Percentiles rank a stretch among this genome's conserved stretches.
phyloP scores from a whole-genome alignment of 768 basidiomycete genomes.

The Tephrocybe sp. region DNA sequence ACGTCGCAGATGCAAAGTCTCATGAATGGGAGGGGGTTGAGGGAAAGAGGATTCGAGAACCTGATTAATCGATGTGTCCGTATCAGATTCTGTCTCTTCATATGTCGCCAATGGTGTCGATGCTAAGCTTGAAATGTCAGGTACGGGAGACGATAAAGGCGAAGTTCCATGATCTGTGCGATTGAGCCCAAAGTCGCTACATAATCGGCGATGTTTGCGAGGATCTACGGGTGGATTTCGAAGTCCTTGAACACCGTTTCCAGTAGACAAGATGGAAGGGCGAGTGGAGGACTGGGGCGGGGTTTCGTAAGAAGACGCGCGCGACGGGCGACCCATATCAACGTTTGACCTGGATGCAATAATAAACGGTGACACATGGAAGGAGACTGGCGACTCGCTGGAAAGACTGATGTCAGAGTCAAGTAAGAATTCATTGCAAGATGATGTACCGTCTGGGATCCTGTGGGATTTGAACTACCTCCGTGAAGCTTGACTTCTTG shows the following conservation, averaged over 20 bases:
- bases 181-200: constrained; percentile 28
- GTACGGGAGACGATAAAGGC: constrained; percentile 5
- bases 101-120: constrained; percentile 29
- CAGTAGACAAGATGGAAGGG: neutral
- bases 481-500: neutral
- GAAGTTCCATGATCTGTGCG: constrained; percentile 10
- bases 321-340: neutral
- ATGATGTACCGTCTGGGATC: constrained; percentile 9
- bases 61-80: constrained; percentile 33
- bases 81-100: constrained; percentile 26
- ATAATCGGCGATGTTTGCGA: constrained; percentile 27
- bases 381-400: constrained; percentile 3
- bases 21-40: constrained; percentile 39
- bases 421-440: neutral
- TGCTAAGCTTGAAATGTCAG: constrained; percentile 18
- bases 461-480: constrained; percentile 1
- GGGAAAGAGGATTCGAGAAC: constrained; percentile 40
- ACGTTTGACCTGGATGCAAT: constrained; percentile 3
- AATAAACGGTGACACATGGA: constrained; percentile 10
- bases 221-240: constrained; percentile 24
- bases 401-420: neutral
- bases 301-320: constrained; percentile 3
- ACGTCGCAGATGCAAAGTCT: constrained; percentile 30
- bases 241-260: neutral
- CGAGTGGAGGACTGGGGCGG: neutral